Conservation (phyloP, 805 yeast species). For the Hanseniaspora thailandica region DNA sequence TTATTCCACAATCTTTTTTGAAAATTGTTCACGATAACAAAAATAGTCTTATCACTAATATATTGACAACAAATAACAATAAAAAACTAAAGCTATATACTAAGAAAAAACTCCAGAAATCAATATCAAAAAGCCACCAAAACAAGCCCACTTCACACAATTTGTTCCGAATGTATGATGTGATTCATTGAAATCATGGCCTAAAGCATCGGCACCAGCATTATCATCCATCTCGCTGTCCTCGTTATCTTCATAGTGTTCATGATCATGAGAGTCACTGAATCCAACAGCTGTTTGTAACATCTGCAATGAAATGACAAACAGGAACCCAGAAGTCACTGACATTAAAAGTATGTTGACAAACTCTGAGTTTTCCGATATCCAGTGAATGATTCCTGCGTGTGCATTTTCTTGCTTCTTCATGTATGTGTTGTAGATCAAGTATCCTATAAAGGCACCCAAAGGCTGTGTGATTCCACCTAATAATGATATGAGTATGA, state of each 20-base stretch:
- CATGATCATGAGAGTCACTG: conserved; percentile 51
- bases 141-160: conserved; percentile 29
- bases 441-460: conserved; percentile 67
- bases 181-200: conserved; percentile 19
- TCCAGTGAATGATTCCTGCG: conserved; percentile 24
- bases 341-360: conserved; percentile 56
- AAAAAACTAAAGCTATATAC: not conserved
- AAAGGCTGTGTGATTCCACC: conserved; percentile 83
- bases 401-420: conserved; percentile 29
- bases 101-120: conserved; percentile 21
- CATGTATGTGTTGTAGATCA: conserved; percentile 34
- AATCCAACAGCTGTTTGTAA: conserved; percentile 70
- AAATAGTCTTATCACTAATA: too few species aligned
- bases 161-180: conserved; percentile 28
- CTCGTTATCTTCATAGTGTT: conserved; percentile 21
- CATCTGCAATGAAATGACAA: conserved; percentile 77
- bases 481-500: conserved; percentile 49
- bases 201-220: not conserved
- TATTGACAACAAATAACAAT: too few species aligned
- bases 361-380: conserved; percentile 23
- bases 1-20: too few species aligned
- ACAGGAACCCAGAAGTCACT: conserved; percentile 71
- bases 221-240: not conserved
- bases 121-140: conserved; percentile 26
- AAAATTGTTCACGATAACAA: too few species aligned